Base-by-base conservation (phyloP, 73 alveolate genomes). In the Paraurostyla sp. region DNA sequence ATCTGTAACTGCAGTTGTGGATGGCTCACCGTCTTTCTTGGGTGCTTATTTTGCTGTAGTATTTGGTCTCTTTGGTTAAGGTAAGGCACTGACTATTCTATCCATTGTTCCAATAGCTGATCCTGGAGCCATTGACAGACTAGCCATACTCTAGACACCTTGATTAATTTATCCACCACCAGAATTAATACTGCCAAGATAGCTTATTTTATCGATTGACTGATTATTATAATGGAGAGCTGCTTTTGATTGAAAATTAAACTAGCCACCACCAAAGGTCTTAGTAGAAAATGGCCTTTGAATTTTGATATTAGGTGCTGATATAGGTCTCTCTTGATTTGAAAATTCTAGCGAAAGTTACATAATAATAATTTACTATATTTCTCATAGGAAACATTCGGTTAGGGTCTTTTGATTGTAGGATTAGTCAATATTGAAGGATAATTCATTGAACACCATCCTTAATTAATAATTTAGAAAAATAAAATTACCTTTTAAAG, bases 381-480 rank as follows among this genome's bases (percentile, higher is more conserved):
- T 58, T 59, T 41, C 50, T 48, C 29, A 27, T 36, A 54, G 36
- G 22, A 58, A 0, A 51, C 27, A 69, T 54, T 11, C 3, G 32
- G 23, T 32, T 81, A 71, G 2, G 83, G 80, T 81, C 91, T 36
- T 81, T 71, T 81, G 25, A 81, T 49, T 18, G 76, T 36, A 23
- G 92, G 92, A 49, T 83, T 83, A 0, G 84, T 59, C 27, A 83
- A 23, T 11, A 69, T 85, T 18, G 87, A 46, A 3, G 92, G 92
- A 63, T 91, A 91, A 71, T 91, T 91, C 96, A 91, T 91, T 45
- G 93, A 85, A 52, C 93, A 91, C 96, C 96, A 91, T 23, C 96
- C 96, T 78, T 32, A 33, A 32, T 11, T 9, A 9, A 29, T 51
- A 9, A 13, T 18, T 15, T 75, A 7, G 46, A 2, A 49, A 32